Evolutionary conservation across 805 yeast genomes (phyloP).

Genomic region (Kodamaea sagamina): DNA sequence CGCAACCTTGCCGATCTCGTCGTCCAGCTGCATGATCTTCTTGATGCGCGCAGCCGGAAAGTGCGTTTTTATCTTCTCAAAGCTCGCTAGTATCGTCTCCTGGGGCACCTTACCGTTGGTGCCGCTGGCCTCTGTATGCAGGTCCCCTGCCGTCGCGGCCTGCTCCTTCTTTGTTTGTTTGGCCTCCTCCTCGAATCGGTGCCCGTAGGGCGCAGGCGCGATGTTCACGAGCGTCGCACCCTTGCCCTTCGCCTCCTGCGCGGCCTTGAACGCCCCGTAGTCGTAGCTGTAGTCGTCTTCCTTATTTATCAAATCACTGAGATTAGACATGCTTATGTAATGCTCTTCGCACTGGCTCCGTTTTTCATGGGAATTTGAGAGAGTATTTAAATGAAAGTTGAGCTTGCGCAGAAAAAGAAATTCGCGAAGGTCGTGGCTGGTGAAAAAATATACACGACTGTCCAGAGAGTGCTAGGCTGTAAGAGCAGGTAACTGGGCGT

Average conservation of each 20-base stretch:
- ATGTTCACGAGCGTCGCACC: neutral
- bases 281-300: constrained; percentile 23
- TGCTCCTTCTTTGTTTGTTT: constrained; percentile 2
- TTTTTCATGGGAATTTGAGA: constrained; percentile 11
- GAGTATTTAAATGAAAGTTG: constrained; percentile 14
- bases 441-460: neutral
- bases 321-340: constrained; percentile 23
- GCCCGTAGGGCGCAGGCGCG: constrained; percentile 9
- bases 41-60: constrained; percentile 93
- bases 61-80: constrained; percentile 68
- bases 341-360: constrained; percentile 1
- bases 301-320: constrained; percentile 29
- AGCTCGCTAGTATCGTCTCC: constrained; percentile 35
- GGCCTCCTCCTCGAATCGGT: constrained; percentile 12
- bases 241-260: constrained; percentile 1
- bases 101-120: constrained; percentile 27
- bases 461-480: too few relatives aligned
- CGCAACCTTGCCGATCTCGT: constrained; percentile 97
- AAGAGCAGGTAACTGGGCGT: too few relatives aligned
- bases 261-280: constrained; percentile 10
- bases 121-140: neutral
- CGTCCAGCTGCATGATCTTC: constrained; percentile 96
- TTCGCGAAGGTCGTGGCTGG: constrained; percentile 4
- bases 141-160: neutral
- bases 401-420: constrained; percentile 10